Percentiles rank a stretch among this genome's conserved stretches.
Conservation (phyloP, 495 filamentous ascomycete genomes). For the Clohesyomyces aquaticus region DNA sequence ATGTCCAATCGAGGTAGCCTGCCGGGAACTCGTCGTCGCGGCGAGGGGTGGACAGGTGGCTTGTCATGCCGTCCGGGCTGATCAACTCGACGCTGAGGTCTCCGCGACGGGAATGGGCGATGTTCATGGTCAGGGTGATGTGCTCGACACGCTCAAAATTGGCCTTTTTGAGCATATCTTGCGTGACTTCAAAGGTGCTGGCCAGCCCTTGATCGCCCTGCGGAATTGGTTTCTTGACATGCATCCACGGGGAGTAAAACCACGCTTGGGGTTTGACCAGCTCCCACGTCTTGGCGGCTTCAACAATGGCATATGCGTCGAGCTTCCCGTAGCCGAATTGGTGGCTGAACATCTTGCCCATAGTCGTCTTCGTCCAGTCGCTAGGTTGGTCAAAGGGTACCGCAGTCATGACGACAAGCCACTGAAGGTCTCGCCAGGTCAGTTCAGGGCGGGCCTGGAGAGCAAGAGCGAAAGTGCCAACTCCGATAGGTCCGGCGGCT, state of each 20-base stretch:
- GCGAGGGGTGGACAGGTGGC: slow-evolving; percentile 78
- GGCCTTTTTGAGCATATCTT: slow-evolving; percentile 72
- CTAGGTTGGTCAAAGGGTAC: slow-evolving; percentile 75
- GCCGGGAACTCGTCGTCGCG: slow-evolving; percentile 60
- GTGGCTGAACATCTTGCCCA: slow-evolving; percentile 87
- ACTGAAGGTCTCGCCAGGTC: slow-evolving; percentile 93
- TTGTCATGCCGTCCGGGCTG: slow-evolving; percentile 79
- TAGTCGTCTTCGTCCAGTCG: slow-evolving; percentile 78
- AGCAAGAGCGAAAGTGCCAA: slow-evolving; percentile 90
- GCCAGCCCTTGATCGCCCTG: slow-evolving; percentile 81
- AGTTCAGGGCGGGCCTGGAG: slow-evolving; percentile 83
- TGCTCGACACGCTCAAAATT: slow-evolving; percentile 89
- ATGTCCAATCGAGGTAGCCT: slow-evolving; percentile 97
- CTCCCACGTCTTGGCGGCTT: slow-evolving; percentile 82
- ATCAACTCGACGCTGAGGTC: slow-evolving; percentile 92
- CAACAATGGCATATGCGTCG: slow-evolving; percentile 82
- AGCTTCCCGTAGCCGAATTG: slow-evolving; percentile 95
- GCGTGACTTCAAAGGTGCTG: slow-evolving; percentile 75
- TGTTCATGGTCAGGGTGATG: slow-evolving; percentile 96
- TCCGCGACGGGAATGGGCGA: slow-evolving; percentile 80
- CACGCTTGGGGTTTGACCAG: slow-evolving; percentile 96
- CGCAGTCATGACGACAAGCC: slow-evolving; percentile 81
- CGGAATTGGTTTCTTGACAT: slow-evolving; percentile 82
- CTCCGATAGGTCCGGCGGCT: slow-evolving; percentile 88
- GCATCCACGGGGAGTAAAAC: slow-evolving; percentile 90